Evolutionary conservation across 1,284 basidiomycete species (phyloP).

Genomic region (Psilocybe mexicana): DNA sequence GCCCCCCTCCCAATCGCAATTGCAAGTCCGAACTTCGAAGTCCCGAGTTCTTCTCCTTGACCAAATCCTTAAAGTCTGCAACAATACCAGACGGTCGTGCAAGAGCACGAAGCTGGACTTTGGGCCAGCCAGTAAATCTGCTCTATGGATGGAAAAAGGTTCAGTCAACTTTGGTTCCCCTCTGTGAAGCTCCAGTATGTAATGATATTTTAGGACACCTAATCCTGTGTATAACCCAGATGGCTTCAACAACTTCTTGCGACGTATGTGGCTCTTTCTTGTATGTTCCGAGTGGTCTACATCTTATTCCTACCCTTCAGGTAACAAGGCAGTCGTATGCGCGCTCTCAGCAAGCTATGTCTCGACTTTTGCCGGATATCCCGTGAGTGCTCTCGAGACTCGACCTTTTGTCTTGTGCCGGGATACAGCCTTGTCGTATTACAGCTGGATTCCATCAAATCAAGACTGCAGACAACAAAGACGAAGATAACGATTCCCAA

Average conservation of each 20-base stretch:
- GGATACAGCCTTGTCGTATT: background rate
- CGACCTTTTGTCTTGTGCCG: slow-evolving; percentile 10
- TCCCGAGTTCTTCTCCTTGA: background rate
- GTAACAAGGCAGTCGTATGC: slow-evolving; percentile 80
- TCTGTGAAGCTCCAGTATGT: background rate
- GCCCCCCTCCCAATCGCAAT: slow-evolving; percentile 5
- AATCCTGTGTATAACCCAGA: slow-evolving; percentile 61
- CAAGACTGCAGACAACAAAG: slow-evolving; percentile 85
- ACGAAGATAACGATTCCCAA: slow-evolving; percentile 72
- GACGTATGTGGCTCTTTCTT: slow-evolving; percentile 46
- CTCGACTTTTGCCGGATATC: slow-evolving; percentile 82
- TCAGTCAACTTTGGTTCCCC: slow-evolving; percentile 10
- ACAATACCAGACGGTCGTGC: slow-evolving; percentile 41
- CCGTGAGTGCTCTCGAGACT: slow-evolving; percentile 45
- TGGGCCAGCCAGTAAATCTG: slow-evolving; percentile 56
- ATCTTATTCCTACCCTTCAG: slow-evolving; percentile 36
- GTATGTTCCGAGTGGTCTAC: slow-evolving; percentile 12
- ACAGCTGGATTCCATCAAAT: slow-evolving; percentile 86
- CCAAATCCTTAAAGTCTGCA: slow-evolving; percentile 13
- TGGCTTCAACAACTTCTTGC: slow-evolving; percentile 65
- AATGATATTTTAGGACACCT: slow-evolving; percentile 43
- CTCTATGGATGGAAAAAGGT: slow-evolving; percentile 84
- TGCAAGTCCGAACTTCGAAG: slow-evolving; percentile 2
- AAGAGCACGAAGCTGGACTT: slow-evolving; percentile 62
- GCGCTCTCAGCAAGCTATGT: slow-evolving; percentile 82